A percentile compares a stretch with the other conserved stretches of the same genome.
phyloP scores from a whole-genome alignment of 768 basidiomycete genomes.

The Lepiota brunneoincarnata region DNA sequence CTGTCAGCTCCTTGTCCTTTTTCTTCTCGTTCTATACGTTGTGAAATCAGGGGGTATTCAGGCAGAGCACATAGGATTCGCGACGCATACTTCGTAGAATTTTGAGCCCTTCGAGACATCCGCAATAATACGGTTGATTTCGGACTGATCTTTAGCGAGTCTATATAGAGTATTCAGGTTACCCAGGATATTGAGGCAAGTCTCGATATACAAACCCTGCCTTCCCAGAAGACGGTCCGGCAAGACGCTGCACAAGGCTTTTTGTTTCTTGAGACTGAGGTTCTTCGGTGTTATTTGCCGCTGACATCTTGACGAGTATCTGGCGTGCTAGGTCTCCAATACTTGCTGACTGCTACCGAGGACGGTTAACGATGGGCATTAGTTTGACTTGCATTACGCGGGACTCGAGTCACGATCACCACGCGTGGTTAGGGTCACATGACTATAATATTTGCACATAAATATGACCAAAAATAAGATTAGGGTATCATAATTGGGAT shows the following conservation, averaged over 20 bases:
- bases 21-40: conserved; percentile 75
- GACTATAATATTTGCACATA: background rate
- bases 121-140: conserved; percentile 86
- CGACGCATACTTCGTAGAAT: conserved; percentile 69
- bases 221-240: conserved; percentile 87
- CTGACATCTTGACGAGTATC: background rate
- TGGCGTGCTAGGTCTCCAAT: too few relatives aligned
- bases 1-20: conserved; percentile 83
- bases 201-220: conserved; percentile 61
- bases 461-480: background rate
- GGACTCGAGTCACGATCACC: background rate
- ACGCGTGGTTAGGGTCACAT: background rate
- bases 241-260: conserved; percentile 75
- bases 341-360: too few relatives aligned
- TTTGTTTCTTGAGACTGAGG: conserved; percentile 58
- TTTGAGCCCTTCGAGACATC: conserved; percentile 92
- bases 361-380: background rate
- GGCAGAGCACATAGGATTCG: background rate
- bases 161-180: conserved; percentile 28
- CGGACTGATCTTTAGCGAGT: conserved; percentile 73
- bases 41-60: conserved; percentile 3
- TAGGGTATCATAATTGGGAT: background rate
- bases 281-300: too few relatives aligned
- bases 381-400: too few relatives aligned
- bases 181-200: background rate